These are phyloP conservation scores for Jaenimonas drosophilae DNA, from an alignment of 208 protist species.

Conservation along the genomic window DNA sequence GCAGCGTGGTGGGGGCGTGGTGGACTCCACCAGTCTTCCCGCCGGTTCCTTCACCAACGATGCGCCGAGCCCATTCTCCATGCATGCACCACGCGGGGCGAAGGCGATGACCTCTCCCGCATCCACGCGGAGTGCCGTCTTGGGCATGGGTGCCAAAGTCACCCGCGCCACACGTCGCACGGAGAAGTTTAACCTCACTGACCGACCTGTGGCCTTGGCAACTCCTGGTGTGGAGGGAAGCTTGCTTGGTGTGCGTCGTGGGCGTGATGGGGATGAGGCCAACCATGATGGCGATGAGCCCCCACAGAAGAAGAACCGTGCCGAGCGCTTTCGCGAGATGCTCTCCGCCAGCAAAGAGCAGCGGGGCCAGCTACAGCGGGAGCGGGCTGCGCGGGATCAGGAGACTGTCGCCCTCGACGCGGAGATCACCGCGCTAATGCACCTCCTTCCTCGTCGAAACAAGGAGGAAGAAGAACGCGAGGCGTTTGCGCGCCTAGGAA, in stretches of 20 bases:
- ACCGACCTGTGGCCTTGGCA: not conserved
- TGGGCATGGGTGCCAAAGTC: not conserved
- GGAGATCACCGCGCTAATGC: slow-evolving; percentile 52
- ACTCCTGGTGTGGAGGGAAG: not conserved
- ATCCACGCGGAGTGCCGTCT: not conserved
- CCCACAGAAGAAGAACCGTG: slow-evolving; percentile 26
- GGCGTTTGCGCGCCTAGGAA: slow-evolving; percentile 39
- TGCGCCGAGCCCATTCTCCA: slow-evolving; percentile 22
- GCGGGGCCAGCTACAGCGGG: slow-evolving; percentile 50
- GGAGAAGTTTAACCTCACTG: slow-evolving; percentile 19
- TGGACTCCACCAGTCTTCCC: too few relatives aligned
- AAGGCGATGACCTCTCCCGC: not conserved
- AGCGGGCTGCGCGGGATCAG: slow-evolving; percentile 41
- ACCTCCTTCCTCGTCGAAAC: slow-evolving; percentile 55
- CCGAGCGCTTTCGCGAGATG: slow-evolving; percentile 60
- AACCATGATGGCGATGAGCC: slow-evolving; percentile 10
- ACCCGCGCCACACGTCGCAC: slow-evolving; percentile 24
- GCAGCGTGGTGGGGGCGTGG: too few relatives aligned
- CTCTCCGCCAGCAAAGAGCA: slow-evolving; percentile 48
- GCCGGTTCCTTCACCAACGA: slow-evolving; percentile 4
- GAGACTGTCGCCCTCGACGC: slow-evolving; percentile 53
- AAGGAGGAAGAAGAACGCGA: slow-evolving; percentile 49
- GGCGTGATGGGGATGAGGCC: slow-evolving; percentile 9
- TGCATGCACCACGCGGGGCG: slow-evolving; percentile 1
- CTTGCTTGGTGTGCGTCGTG: slow-evolving; percentile 3